Base-by-base conservation (phyloP, 2,329 filamentous ascomycete species). In the Dryadomyces quercivorus region DNA sequence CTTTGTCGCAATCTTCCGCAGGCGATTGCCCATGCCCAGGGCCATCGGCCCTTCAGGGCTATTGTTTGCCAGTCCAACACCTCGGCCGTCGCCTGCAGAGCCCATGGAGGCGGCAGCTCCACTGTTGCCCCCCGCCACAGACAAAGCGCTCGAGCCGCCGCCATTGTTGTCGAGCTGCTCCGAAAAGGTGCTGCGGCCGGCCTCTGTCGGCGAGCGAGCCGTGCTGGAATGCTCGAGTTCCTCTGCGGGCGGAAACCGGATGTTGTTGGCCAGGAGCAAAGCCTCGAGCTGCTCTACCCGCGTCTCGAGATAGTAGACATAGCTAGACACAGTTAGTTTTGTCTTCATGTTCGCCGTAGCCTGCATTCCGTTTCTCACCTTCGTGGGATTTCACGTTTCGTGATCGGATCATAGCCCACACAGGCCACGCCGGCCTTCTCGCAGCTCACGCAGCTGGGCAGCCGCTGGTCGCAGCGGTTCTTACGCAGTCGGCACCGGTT, bases 391-490 rank as follows among this genome's bases (percentile, higher is more conserved):
- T 96, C 90, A 65, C 88, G 84, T 75, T 96, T 96, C 22, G 89
- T 95, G 64, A 96, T 95, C 38, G 92, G 91, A 66, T 97, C 92
- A 69, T 95, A 96, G 59, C 92, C 92, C 51, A 96, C 89, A 67
- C 93, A 97, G 61, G 87, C 85, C 48, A 94, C 88, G 56, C 81
- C 80, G n/a, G 88, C 91, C 72, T 96, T 96, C 67, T 91, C 89
- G 70, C 92, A 97, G 61, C 88, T 88, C 45, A 87, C 85, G 68
- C 92, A 97, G 63, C 87, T 88, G 9, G 92, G 92, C 58, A 97
- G 77, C 60, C 86, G 85, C 75, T 96, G 92, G 70, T 97, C 92
- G 70, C 92, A 97, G 53, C 90, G 80, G 67, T 96, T 97, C 75
- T 97, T 97, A 64, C 92, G 81, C 67, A 94, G 72, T 48, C 92